phyloP scores from a whole-genome alignment of 768 basidiomycete species.

The Leccinum broughii region DNA sequence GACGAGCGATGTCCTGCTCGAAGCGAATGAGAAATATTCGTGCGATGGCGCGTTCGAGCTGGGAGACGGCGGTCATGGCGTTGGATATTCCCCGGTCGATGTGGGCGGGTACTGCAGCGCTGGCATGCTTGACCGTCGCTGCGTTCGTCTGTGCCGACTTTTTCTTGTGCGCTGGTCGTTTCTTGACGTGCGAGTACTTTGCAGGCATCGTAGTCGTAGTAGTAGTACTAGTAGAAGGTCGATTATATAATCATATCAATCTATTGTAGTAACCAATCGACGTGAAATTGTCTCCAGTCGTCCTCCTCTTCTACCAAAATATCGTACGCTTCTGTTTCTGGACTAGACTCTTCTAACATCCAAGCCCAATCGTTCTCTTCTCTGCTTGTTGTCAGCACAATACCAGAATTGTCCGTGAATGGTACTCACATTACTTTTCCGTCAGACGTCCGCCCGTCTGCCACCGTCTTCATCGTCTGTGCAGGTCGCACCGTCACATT shows the following conservation, averaged over 20 bases:
- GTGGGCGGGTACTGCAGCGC: slow-evolving; percentile 41
- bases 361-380: neutral
- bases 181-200: slow-evolving; percentile 77
- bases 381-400: neutral
- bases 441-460: neutral
- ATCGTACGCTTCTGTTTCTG: slow-evolving; percentile 15
- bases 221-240: neutral
- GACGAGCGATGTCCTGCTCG: slow-evolving; percentile 72
- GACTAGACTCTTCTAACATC: slow-evolving; percentile 37
- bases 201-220: slow-evolving; percentile 50
- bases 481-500: neutral
- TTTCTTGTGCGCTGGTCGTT: slow-evolving; percentile 50
- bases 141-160: slow-evolving; percentile 29
- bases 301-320: slow-evolving; percentile 34
- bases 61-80: slow-evolving; percentile 60
- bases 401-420: neutral
- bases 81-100: slow-evolving; percentile 55
- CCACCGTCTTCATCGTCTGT: too few species aligned
- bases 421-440: slow-evolving; percentile 9
- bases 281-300: slow-evolving; percentile 62
- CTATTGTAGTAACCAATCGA: slow-evolving; percentile 35
- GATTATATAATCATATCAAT: neutral
- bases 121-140: neutral
- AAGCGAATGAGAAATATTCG: slow-evolving; percentile 67
- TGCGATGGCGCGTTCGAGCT: slow-evolving; percentile 68